phyloP scores from a whole-genome alignment of 768 basidiomycete genomes.

The Lactarius evosmus region DNA sequence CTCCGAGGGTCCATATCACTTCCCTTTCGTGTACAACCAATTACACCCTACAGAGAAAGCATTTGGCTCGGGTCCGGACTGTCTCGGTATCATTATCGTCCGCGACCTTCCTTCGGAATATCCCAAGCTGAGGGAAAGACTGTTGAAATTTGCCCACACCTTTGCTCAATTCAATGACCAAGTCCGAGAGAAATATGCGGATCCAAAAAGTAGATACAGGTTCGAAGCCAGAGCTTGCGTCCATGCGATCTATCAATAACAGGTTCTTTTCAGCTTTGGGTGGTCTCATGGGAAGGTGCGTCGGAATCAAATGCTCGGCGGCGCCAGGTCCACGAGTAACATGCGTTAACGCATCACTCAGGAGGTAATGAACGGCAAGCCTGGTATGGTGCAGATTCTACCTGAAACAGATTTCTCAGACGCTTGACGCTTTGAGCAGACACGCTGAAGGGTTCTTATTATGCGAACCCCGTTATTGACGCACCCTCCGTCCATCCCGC shows the following conservation, averaged over 20 bases:
- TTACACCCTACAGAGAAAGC: conserved; percentile 55
- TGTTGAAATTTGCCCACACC: conserved; percentile 70
- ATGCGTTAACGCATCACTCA: conserved; percentile 36
- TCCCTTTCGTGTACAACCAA: conserved; percentile 10
- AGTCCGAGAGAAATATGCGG: conserved; percentile 69
- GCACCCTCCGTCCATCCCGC: conserved; percentile 54
- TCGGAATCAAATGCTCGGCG: not conserved
- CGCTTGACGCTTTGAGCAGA: conserved; percentile 43
- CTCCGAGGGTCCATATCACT: conserved; percentile 2
- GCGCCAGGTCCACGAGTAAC: not conserved
- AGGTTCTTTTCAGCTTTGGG: conserved; percentile 61
- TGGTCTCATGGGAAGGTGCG: conserved; percentile 94
- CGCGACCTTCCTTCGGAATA: conserved; percentile 76
- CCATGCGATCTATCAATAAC: not conserved
- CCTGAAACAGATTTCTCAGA: not conserved
- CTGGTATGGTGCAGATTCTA: conserved; percentile 48
- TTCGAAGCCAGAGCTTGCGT: conserved; percentile 32
- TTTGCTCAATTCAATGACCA: conserved; percentile 71
- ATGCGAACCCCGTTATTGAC: conserved; percentile 82
- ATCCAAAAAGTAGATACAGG: conserved; percentile 74
- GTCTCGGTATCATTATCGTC: conserved; percentile 78
- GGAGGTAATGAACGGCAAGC: conserved; percentile 96
- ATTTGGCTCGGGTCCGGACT: conserved; percentile 75
- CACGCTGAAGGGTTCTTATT: conserved; percentile 88
- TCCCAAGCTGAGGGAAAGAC: conserved; percentile 55